Base-by-base conservation (phyloP, 108 stramenopile species). In the Pseudonitzschia multiseries region DNA sequence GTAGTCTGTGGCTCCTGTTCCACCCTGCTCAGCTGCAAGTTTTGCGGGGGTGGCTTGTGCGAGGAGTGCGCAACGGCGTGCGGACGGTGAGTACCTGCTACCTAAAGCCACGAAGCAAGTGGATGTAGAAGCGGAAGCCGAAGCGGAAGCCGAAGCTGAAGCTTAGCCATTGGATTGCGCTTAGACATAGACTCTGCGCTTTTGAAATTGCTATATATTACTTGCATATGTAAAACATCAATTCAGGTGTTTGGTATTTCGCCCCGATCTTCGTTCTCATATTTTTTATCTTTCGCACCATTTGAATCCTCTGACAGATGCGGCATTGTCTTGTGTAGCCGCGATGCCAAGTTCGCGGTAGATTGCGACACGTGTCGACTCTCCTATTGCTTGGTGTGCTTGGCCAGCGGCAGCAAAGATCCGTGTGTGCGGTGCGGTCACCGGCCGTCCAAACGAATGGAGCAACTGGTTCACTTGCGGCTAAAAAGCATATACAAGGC, bases 341-440 rank as follows among this genome's bases (percentile, higher is more conserved):
- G 93, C 46, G 96, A 96, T 81, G 92, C 92, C 33, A 96, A 96
- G 76, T 96, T 96, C 84, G 96, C 93, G 36, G 93, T 96, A n/a
- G 96, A 96, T 57, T 96, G 96, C 72, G 93, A 94, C 76, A 96
- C 92, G 1, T 96, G 96, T 60, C 84, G 83, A 73, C 81, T 96
- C 69, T 86, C 90, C 4, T 96, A 94, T 70, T 96, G 96, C 61
- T 82, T 96, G 29, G 93, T 96, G 36, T 96, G 96, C 69, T 79
- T 96, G 24, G 93, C 93, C 20, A 84, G 84, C 60, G 96, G 93
- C 22, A 87, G 82, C 36, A 96, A 96, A 68, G 95, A 96, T 71
- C 88, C 93, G 12, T 96, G 96, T 71, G 90, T 94, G 14, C 78
- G 93, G 43, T 96, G 96, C 74, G 91, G 92, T 29, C 91, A 91